Conservation (phyloP, 805 yeast species). For the Metschnikowia amazonensis region DNA sequence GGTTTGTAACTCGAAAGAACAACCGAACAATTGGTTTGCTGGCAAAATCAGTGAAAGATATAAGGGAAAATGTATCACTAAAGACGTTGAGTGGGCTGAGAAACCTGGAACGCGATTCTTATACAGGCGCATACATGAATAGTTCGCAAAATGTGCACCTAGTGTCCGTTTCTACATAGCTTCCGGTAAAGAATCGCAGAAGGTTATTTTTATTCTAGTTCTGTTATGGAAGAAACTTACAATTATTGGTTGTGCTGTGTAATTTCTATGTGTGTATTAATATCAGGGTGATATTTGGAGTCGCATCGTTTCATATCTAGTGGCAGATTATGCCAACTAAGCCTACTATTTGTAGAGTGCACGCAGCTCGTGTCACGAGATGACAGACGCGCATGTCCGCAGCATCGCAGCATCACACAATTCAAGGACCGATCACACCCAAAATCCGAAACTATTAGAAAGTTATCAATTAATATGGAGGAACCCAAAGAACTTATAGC, state of each 20-base stretch:
- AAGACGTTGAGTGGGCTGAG: neutral
- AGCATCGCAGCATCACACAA: neutral
- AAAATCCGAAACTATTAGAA: neutral
- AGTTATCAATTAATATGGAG: constrained; percentile 5
- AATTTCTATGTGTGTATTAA: neutral
- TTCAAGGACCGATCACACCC: too few species aligned
- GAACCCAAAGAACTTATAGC: constrained; percentile 15
- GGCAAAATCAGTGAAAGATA: neutral
- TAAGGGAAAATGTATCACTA: neutral
- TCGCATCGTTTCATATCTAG: neutral
- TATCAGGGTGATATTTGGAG: too few species aligned
- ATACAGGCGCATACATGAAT: constrained; percentile 3
- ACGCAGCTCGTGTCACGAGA: neutral
- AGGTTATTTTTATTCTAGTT: neutral
- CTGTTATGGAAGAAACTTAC: neutral
- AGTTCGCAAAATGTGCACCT: neutral
- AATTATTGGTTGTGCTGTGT: neutral
- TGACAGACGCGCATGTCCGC: neutral
- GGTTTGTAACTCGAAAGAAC: neutral
- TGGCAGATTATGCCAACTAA: neutral
- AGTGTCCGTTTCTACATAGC: neutral
- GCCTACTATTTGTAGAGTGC: neutral
- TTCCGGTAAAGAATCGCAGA: too few species aligned
- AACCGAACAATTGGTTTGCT: neutral
- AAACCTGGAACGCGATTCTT: constrained; percentile 2